phyloP scores from a whole-genome alignment of 257 asterid species.

The Parsonsia alboflavescens region DNA sequence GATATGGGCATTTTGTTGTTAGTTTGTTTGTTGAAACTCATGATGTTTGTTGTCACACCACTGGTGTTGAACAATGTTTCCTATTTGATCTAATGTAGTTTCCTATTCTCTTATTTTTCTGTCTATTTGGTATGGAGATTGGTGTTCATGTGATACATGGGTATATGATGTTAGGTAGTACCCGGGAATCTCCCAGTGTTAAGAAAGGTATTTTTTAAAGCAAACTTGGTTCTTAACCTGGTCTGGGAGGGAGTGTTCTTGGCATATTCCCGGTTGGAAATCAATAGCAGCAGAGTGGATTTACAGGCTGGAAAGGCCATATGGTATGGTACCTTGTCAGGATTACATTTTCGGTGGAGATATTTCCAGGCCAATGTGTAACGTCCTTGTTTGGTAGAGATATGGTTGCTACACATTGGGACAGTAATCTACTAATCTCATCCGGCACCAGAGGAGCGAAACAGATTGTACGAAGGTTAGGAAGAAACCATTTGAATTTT shows the following conservation, averaged over 20 bases:
- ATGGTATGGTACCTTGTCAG: no score
- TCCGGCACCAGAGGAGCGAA: no score
- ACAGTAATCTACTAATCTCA: no score
- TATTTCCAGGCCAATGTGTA: no score
- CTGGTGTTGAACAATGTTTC: slow-evolving; percentile 41
- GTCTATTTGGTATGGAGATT: background rate
- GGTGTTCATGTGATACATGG: background rate
- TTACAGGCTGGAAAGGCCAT: no score
- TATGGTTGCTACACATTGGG: no score
- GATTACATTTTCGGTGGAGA: no score
- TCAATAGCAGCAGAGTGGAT: no score
- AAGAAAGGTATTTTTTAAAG: background rate
- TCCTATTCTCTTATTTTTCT: background rate
- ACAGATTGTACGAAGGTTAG: no score
- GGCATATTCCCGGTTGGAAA: background rate
- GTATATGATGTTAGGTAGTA: background rate
- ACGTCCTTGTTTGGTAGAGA: no score
- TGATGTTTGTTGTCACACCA: slow-evolving; percentile 29
- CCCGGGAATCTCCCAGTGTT: background rate
- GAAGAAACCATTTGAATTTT: no score
- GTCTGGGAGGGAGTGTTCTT: background rate
- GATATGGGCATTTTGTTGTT: background rate
- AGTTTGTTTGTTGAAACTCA: slow-evolving; percentile 6
- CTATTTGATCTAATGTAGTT: background rate
- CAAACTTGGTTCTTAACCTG: background rate